Evolutionary conservation across 352 stramenopile genomes (phyloP).

Genomic region (Phytophthora capsici): DNA sequence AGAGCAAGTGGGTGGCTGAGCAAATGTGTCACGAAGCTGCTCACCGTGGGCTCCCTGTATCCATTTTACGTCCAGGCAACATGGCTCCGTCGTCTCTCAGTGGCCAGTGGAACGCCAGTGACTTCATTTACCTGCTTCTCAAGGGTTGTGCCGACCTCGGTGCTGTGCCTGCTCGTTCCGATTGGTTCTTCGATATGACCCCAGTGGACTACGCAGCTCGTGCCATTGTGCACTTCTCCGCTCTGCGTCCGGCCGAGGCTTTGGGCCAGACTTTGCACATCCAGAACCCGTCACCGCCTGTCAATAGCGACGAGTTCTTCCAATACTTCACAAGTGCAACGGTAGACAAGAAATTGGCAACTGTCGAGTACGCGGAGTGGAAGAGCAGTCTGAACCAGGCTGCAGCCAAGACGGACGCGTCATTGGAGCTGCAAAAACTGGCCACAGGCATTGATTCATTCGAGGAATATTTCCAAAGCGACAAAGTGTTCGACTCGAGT

Average conservation of each 20-base stretch:
- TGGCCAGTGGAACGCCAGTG: constrained; percentile 85
- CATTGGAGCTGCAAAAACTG: constrained; percentile 62
- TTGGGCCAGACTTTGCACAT: constrained; percentile 80
- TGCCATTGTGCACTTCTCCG: constrained; percentile 84
- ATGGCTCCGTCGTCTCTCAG: constrained; percentile 75
- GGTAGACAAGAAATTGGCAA: constrained; percentile 30
- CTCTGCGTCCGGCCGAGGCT: constrained; percentile 52
- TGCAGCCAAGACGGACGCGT: constrained; percentile 30
- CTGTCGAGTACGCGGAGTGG: constrained; percentile 49
- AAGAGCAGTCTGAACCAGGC: constrained; percentile 40
- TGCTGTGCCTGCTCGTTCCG: constrained; percentile 59
- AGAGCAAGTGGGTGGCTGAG: constrained; percentile 94
- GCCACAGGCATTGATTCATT: constrained; percentile 67
- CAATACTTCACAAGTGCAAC: constrained; percentile 42
- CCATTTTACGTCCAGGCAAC: constrained; percentile 91
- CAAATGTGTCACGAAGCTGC: constrained; percentile 84
- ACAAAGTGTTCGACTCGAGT: constrained; percentile 69
- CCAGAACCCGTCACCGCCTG: constrained; percentile 57
- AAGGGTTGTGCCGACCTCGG: constrained; percentile 74
- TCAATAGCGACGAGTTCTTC: constrained; percentile 62
- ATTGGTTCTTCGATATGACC: constrained; percentile 93
- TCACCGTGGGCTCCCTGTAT: constrained; percentile 81
- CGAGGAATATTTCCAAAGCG: constrained; percentile 66
- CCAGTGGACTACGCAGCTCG: constrained; percentile 91
- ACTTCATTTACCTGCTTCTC: constrained; percentile 92